These are phyloP conservation scores for Quercus phellos DNA, from an alignment of 331 rosid genomes.

Conservation along the genomic window DNA sequence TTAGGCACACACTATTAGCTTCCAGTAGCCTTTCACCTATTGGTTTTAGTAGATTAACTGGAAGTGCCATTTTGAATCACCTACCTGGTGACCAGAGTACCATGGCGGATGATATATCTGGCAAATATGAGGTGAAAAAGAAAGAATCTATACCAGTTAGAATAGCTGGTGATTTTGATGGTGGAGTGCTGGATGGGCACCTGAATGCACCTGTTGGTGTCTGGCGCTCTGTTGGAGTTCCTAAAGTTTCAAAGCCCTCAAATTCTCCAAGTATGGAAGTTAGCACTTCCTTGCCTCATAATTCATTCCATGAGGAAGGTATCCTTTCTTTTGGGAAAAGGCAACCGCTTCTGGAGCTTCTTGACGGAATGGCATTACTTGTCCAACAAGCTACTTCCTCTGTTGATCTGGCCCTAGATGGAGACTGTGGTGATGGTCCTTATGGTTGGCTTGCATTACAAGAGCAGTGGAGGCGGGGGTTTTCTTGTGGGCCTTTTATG, in stretches of 20 bases:
- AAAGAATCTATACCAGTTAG: slow-evolving; percentile 80
- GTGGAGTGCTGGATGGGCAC: slow-evolving; percentile 85
- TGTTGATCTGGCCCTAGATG: slow-evolving; percentile 89
- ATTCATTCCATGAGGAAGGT: slow-evolving; percentile 77
- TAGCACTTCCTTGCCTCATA: slow-evolving; percentile 71
- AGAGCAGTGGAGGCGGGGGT: slow-evolving; percentile 97
- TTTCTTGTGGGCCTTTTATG: slow-evolving; percentile 96
- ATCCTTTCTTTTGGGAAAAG: slow-evolving; percentile 84
- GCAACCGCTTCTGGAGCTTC: slow-evolving; percentile 95
- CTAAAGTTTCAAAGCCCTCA: slow-evolving; percentile 65
- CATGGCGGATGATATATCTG: slow-evolving; percentile 54
- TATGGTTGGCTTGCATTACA: slow-evolving; percentile 95
- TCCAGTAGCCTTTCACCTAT: slow-evolving; percentile 48
- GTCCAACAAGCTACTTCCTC: slow-evolving; percentile 94
- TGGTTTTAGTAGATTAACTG: slow-evolving; percentile 53
- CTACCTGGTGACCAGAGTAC: slow-evolving; percentile 59
- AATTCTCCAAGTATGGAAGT: slow-evolving; percentile 74
- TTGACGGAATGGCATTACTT: slow-evolving; percentile 81
- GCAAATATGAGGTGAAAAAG: slow-evolving; percentile 77
- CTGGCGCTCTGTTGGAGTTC: slow-evolving; percentile 87
- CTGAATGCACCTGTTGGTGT: slow-evolving; percentile 89
- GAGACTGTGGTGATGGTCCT: slow-evolving; percentile 94
- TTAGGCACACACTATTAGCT: slow-evolving; percentile 67
- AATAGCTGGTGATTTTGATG: slow-evolving; percentile 92
- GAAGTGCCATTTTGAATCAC: slow-evolving; percentile 55